Base-by-base conservation (phyloP, 495 filamentous ascomycete species). In the Penicillium flavigenum region DNA sequence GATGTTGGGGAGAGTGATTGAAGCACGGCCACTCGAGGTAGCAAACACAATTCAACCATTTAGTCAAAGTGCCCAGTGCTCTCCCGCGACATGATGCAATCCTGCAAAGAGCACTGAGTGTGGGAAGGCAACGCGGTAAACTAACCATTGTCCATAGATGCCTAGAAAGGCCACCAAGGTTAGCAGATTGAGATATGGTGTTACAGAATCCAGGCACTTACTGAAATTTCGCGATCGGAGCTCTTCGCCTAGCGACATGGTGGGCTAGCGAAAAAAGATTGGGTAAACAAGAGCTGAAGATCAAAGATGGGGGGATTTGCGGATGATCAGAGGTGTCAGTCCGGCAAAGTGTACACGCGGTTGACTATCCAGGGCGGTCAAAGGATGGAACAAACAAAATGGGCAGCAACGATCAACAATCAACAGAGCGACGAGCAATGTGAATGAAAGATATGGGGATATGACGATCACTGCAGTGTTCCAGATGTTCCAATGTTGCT, bases 141-240 rank as follows among this genome's bases (percentile, higher is more conserved):
- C 88, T 83, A 73, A 98, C 94, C 94, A 98, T 95, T 98, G 94
- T 71, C 89, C 94, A 70, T 98, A 98, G 78, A 98, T 98, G 83
- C 95, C 94, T 98, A 70, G 39, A 51, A 34, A 41, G 61, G 36
- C 17, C 22, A 53, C 63, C 56, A 58, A 54, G 53, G 62, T 79
- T 65, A 79, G 76, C 65, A 54, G 45, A 34, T 36, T 53, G 54
- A 65, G 67, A 63, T 56, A 57, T 54, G 36, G 62, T 47, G 54
- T 55, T 19, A 49, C 47, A 51, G 45, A 41, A 38, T 49, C 54
- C 48, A 45, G 54, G 54, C 49, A 58, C 94, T 78, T 83, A 98
- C 95, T 98, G 83, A 98, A 99, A 79, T 99, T 99, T 73, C 94
- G 83, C 62, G 91, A 90, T 70, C 85, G 88, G 69, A 99, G 91